Evolutionary conservation across 225 moss, liverwort and hornwort genomes (phyloP).

Genomic region (Polytrichum commune): DNA sequence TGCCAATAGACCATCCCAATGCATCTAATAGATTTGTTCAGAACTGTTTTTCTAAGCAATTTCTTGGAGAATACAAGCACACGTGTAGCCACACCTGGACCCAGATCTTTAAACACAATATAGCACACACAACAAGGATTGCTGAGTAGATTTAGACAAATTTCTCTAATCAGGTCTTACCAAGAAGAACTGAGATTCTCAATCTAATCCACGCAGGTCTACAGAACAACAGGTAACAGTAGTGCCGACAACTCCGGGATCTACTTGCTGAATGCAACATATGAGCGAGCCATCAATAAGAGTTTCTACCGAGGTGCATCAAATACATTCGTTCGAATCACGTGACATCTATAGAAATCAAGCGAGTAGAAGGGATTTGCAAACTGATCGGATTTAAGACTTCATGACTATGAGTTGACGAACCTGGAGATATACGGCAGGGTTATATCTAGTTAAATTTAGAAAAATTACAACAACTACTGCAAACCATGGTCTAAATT

Average conservation of each 20-base stretch:
- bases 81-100: too few relatives aligned
- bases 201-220: conserved; percentile 36
- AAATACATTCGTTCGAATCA: background rate
- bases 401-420: background rate
- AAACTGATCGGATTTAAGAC: background rate
- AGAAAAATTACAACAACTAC: too few relatives aligned
- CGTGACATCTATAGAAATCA: background rate
- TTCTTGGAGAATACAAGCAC: too few relatives aligned
- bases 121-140: too few relatives aligned
- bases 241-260: conserved; percentile 37
- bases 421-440: too few relatives aligned
- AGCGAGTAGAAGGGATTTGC: background rate
- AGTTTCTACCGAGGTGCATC: conserved; percentile 62
- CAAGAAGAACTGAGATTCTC: conserved; percentile 10
- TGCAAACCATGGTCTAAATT: too few relatives aligned
- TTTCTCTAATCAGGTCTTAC: conserved; percentile 2
- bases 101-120: too few relatives aligned
- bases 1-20: background rate
- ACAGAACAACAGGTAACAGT: conserved; percentile 59
- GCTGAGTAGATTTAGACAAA: background rate
- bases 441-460: too few relatives aligned
- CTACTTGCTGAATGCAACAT: conserved; percentile 54
- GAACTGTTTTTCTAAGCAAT: too few relatives aligned
- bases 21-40: background rate
- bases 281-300: conserved; percentile 50